Evolutionary conservation across 176 grass and related monocot genomes (phyloP).

Genomic region (Oryza glumipatula): DNA sequence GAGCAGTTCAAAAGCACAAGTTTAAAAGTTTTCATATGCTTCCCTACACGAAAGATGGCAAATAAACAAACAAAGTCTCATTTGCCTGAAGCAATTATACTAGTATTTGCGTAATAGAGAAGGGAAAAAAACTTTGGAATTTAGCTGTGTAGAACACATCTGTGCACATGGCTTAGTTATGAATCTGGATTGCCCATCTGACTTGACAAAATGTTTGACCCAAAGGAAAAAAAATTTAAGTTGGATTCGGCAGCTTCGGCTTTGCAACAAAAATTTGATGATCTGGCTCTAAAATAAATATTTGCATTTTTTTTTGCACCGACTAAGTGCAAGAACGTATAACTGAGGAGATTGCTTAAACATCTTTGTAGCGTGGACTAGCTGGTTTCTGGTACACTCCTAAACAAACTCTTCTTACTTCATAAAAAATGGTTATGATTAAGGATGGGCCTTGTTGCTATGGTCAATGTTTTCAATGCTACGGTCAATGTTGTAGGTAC

Average conservation of each 20-base stretch:
- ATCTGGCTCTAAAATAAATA: neutral
- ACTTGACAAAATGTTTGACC: constrained; percentile 4
- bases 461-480: neutral
- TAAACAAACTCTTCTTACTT: neutral
- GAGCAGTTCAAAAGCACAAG: constrained; percentile 9
- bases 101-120: neutral
- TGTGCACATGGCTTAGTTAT: constrained; percentile 38
- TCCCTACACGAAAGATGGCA: neutral
- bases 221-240: neutral
- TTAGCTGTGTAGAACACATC: constrained; percentile 19
- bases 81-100: neutral
- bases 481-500: neutral
- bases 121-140: constrained; percentile 33
- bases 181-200: constrained; percentile 16
- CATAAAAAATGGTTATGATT: neutral
- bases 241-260: neutral
- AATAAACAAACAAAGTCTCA: neutral
- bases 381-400: neutral
- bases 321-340: too few species aligned
- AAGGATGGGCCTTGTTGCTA: neutral
- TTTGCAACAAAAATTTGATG: neutral
- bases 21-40: neutral
- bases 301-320: neutral
- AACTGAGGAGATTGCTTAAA: too few species aligned
- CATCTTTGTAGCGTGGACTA: neutral